Conservation (phyloP, 371 early-diverging fungal species). For the Zopfochytrium polystomum region DNA sequence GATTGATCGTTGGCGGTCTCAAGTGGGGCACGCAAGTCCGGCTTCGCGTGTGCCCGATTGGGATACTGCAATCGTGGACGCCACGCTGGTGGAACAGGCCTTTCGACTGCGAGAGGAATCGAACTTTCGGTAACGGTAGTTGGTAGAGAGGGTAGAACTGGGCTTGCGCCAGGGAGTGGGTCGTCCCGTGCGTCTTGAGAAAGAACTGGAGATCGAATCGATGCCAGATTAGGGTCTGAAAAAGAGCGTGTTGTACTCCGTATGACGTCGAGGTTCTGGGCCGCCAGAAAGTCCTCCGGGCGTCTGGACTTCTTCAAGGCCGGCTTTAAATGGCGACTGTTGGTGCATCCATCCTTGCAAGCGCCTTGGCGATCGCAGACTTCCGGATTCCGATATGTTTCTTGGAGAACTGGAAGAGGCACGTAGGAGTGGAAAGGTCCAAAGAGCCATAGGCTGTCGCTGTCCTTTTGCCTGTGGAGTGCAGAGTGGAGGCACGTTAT, state of each 20-base stretch:
- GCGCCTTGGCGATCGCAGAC: background rate
- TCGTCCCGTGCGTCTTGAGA: background rate
- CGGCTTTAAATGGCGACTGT: constrained; percentile 18
- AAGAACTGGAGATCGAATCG: background rate
- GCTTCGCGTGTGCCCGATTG: no score
- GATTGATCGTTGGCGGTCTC: background rate
- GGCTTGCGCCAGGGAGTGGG: constrained; percentile 2
- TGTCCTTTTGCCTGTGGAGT: constrained; percentile 35
- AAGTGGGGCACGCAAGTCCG: background rate
- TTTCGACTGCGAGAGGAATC: background rate
- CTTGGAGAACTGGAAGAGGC: constrained; percentile 28
- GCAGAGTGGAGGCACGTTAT: background rate
- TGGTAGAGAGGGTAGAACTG: background rate
- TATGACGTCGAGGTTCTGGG: constrained; percentile 3
- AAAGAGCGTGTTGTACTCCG: constrained; percentile 4
- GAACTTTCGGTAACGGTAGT: background rate
- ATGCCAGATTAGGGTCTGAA: constrained; percentile 8
- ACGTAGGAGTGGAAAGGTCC: constrained; percentile 41
- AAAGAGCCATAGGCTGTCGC: constrained; percentile 40
- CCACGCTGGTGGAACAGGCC: background rate
- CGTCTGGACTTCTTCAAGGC: constrained; percentile 24
- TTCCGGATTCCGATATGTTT: constrained; percentile 10
- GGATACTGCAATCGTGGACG: no score
- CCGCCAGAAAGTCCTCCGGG: background rate
- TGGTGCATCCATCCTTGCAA: constrained; percentile 7